These are phyloP conservation scores for Fusarium armeniacum DNA, from an alignment of 2,329 filamentous ascomycete species.

Conservation along the genomic window DNA sequence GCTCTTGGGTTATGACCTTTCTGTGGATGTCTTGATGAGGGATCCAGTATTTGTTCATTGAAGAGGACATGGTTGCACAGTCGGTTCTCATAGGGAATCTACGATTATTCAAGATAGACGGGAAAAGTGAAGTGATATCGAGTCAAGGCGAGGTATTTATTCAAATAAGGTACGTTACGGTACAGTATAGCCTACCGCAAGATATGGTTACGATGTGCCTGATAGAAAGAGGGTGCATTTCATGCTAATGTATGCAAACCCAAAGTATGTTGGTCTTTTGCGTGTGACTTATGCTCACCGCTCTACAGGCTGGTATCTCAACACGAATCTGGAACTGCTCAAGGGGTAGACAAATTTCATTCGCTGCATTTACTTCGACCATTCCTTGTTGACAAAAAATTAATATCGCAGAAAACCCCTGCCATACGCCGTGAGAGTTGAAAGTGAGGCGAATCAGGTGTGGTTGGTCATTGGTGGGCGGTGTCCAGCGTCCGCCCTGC, in stretches of 20 bases:
- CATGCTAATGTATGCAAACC: constrained; percentile 47
- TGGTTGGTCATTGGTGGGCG: constrained; percentile 48
- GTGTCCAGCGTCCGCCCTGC: constrained; percentile 47
- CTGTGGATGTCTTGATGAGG: constrained; percentile 71
- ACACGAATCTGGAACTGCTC: constrained; percentile 41
- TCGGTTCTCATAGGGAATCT: constrained; percentile 28
- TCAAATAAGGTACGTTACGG: constrained; percentile 17
- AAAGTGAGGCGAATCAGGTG: constrained; percentile 52
- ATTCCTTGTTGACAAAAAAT: constrained; percentile 45
- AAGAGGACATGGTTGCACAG: constrained; percentile 47
- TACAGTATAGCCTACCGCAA: constrained; percentile 33
- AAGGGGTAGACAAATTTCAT: constrained; percentile 42
- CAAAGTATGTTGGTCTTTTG: constrained; percentile 45
- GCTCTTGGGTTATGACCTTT: constrained; percentile 70
- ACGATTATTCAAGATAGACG: constrained; percentile 31
- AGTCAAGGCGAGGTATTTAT: constrained; percentile 49
- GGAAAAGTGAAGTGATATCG: constrained; percentile 26
- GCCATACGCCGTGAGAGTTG: constrained; percentile 45
- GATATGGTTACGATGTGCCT: constrained; percentile 44
- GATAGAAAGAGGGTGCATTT: constrained; percentile 43
- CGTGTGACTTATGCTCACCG: constrained; percentile 49
- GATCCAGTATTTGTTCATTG: constrained; percentile 73
- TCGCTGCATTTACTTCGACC: constrained; percentile 44
- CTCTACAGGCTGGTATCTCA: constrained; percentile 43
- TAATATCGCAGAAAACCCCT: constrained; percentile 46